These are phyloP conservation scores for Arabidopsis hybrid DNA, from an alignment of 441 rosid species.

Conservation along the genomic window DNA sequence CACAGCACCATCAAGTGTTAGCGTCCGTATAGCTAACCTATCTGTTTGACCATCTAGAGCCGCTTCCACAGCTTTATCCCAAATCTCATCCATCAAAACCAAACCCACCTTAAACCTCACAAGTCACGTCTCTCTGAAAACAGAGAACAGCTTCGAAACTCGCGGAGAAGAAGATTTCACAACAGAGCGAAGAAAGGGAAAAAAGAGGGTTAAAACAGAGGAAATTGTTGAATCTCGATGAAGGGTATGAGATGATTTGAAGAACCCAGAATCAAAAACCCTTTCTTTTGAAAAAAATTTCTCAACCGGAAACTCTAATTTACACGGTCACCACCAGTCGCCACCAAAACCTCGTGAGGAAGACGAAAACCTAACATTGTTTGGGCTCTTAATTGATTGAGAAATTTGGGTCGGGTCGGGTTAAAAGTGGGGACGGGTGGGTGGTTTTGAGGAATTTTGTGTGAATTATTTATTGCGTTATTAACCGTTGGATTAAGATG, in stretches of 20 bases:
- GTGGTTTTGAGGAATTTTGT: slow-evolving; percentile 8
- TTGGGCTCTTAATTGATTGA: slow-evolving; percentile 15
- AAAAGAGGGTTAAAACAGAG: not conserved
- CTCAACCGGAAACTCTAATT: slow-evolving; percentile 4
- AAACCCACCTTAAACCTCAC: slow-evolving; percentile 17
- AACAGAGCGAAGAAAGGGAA: not conserved
- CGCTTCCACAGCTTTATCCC: slow-evolving; percentile 79
- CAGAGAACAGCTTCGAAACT: not conserved
- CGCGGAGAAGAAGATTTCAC: slow-evolving; percentile 8
- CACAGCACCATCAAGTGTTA: slow-evolving; percentile 76
- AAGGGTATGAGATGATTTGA: slow-evolving; percentile 4
- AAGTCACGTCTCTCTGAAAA: not conserved
- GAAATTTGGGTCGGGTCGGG: slow-evolving; percentile 1
- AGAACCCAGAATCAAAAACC: not conserved
- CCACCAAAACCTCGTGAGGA: slow-evolving; percentile 30
- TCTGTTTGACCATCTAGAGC: slow-evolving; percentile 72
- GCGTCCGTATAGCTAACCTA: slow-evolving; percentile 48
- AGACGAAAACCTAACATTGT: slow-evolving; percentile 24
- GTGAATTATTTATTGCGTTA: not conserved
- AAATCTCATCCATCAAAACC: slow-evolving; percentile 73
- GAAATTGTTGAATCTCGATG: slow-evolving; percentile 28
- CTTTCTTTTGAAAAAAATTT: not conserved
- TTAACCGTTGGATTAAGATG: not conserved
- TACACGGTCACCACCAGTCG: slow-evolving; percentile 26
- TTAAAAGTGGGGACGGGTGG: not conserved